phyloP scores from a whole-genome alignment of 495 filamentous ascomycete species.

The Elaphomyces granulatus region DNA sequence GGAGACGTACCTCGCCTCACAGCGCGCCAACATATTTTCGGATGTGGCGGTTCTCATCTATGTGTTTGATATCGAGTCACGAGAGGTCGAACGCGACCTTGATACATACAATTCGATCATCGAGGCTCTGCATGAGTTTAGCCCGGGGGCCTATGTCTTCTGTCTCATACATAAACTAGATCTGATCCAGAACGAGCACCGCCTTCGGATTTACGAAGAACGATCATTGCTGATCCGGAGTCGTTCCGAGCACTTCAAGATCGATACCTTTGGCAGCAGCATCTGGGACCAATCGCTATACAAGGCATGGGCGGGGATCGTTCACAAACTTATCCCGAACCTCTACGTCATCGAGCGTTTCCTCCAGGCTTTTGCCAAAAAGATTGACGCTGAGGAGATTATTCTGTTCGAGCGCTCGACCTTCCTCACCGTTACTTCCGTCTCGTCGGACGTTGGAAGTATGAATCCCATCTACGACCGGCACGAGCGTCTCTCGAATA shows the following conservation, averaged over 20 bases:
- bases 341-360: constrained; percentile 77
- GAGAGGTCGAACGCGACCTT: constrained; percentile 82
- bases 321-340: constrained; percentile 91
- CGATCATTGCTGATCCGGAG: constrained; percentile 56
- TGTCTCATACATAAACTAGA: constrained; percentile 98
- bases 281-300: constrained; percentile 99
- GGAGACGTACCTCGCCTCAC: constrained; percentile 89
- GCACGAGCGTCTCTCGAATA: constrained; percentile 87
- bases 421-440: constrained; percentile 82
- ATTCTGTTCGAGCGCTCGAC: constrained; percentile 92
- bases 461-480: constrained; percentile 81
- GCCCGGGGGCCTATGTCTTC: constrained; percentile 71
- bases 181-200: constrained; percentile 66
- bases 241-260: constrained; percentile 55
- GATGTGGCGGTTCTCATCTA: constrained; percentile 96
- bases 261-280: constrained; percentile 73
- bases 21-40: constrained; percentile 89
- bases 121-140: constrained; percentile 69
- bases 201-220: constrained; percentile 69
- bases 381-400: constrained; percentile 84
- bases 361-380: constrained; percentile 57
- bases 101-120: constrained; percentile 81
- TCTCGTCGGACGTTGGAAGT: constrained; percentile 55
- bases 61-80: constrained; percentile 95
- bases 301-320: constrained; percentile 93